Percentiles rank a stretch among this genome's conserved stretches.
These are phyloP conservation scores for Daldinia eschscholtzii DNA, from an alignment of 2,329 filamentous ascomycete genomes.

Conservation along the genomic window DNA sequence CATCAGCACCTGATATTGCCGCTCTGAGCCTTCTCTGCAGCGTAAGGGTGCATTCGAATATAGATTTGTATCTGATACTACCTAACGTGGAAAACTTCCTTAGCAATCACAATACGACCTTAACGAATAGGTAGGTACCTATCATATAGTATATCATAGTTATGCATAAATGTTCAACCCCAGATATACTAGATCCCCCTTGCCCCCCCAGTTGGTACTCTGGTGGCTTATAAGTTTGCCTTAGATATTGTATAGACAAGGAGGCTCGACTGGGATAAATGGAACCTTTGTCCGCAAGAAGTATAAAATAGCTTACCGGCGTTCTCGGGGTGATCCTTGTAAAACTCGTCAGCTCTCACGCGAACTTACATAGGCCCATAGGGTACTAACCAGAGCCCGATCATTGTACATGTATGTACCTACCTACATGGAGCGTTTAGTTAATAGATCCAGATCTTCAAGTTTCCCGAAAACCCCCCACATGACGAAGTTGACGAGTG, in stretches of 20 bases:
- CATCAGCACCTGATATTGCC: conserved; percentile 42
- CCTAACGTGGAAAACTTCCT: background rate
- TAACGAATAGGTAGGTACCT: background rate
- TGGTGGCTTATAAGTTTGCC: conserved; percentile 15
- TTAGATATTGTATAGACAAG: conserved; percentile 17
- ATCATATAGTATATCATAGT: background rate
- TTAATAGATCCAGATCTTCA: conserved; percentile 24
- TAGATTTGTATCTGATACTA: conserved; percentile 5
- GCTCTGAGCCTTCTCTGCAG: conserved; percentile 12
- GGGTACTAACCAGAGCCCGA: conserved; percentile 13
- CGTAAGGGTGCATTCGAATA: conserved; percentile 16
- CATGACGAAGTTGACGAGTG: conserved; percentile 21
- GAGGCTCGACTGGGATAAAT: conserved; percentile 19
- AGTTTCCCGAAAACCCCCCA: conserved; percentile 29
- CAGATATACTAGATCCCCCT: background rate
- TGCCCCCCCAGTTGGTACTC: background rate
- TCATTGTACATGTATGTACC: conserved; percentile 18
- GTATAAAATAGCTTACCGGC: conserved; percentile 7
- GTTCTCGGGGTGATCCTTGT: conserved; percentile 23
- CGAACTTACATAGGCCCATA: conserved; percentile 2
- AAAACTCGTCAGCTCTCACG: conserved; percentile 16
- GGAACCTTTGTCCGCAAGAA: conserved; percentile 7
- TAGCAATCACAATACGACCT: conserved; percentile 18
- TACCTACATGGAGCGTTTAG: background rate
- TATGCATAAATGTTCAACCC: conserved; percentile 2